Evolutionary conservation across 2,329 filamentous ascomycete genomes (phyloP), one percentile per base, ranked within the genome.

Genomic region (Aspergillus viridinutans): DNA sequence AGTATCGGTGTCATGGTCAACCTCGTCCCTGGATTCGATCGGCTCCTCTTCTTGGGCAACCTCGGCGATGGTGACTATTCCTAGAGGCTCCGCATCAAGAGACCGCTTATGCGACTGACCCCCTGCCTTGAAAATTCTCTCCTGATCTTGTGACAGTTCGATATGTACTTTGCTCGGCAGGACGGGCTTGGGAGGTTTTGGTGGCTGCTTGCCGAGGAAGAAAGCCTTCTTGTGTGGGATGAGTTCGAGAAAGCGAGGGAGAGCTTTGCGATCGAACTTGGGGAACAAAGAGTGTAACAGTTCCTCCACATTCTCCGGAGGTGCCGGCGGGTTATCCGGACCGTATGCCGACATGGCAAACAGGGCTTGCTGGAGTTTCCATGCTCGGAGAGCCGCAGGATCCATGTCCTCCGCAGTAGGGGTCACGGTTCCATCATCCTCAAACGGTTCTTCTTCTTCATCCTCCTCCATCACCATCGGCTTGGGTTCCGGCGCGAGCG

Each of bases 151-250:
- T 2, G 90, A 89, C 35, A 97, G 79, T 59, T 99, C 94, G 14
- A 99, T 81, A 59, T 86, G 92, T 56, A 96, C 82, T 74, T 99
- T 99, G 21, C 89, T 92, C 0, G 92, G 91, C 4, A 92, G 83
- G 3, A 97, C 81, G 17, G 90, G 81, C 73, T 92, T 94, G 0
- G 92, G 90, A 43, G 86, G 87, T 73, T 92, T 96, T 1, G 81
- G 63, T 0, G 92, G 91, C 42, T 86, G 85, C 74, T 96, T 94
- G 56, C 89, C 87, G 60, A 89, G 82, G 74, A 90, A 93, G 54
- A 86, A 82, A 1, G 91, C 89, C 64, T 86, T 86, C 72, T 92
- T 92, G 5, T 89, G 86, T 2, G 90, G 90, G 38, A 99, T 85
- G 5, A 97, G 80, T 58, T 92, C 86, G 66, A 90, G 89, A 78